Percentiles rank a stretch among this genome's conserved stretches.
Conservation (phyloP, 192 early-diverging fungal genomes). For the Oehlia diaphana region DNA sequence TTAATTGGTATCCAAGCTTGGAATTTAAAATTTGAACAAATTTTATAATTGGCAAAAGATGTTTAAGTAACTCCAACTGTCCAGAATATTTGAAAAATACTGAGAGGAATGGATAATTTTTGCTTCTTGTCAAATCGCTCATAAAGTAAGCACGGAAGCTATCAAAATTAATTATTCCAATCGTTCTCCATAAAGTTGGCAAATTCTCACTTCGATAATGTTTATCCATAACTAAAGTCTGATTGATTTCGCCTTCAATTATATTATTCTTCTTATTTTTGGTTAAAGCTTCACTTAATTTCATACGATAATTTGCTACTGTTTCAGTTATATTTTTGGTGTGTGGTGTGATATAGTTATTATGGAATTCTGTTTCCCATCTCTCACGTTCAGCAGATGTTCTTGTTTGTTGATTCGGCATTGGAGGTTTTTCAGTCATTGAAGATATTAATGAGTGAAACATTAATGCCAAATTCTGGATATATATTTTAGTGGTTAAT, state of each 20-base stretch:
- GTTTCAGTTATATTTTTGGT: constrained; percentile 9
- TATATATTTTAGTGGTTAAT: no score
- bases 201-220: constrained; percentile 1
- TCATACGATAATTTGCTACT: not conserved
- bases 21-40: not conserved
- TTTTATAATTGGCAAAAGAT: not conserved
- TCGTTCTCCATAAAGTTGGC: constrained; percentile 22
- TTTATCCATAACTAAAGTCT: constrained; percentile 1
- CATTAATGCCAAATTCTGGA: constrained; percentile 9
- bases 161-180: constrained; percentile 2
- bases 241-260: constrained; percentile 7
- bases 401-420: not conserved
- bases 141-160: constrained; percentile 15
- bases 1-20: not conserved
- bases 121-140: not conserved
- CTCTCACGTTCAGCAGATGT: not conserved
- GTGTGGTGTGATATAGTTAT: constrained; percentile 12
- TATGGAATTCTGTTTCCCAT: constrained; percentile 22
- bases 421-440: not conserved
- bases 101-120: not conserved
- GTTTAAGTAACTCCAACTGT: not conserved
- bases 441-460: constrained; percentile 14
- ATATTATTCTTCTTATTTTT: not conserved
- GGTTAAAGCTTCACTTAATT: not conserved
- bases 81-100: not conserved